phyloP scores from a whole-genome alignment of 73 alveolate species.

The Paramecium sonneborni region DNA sequence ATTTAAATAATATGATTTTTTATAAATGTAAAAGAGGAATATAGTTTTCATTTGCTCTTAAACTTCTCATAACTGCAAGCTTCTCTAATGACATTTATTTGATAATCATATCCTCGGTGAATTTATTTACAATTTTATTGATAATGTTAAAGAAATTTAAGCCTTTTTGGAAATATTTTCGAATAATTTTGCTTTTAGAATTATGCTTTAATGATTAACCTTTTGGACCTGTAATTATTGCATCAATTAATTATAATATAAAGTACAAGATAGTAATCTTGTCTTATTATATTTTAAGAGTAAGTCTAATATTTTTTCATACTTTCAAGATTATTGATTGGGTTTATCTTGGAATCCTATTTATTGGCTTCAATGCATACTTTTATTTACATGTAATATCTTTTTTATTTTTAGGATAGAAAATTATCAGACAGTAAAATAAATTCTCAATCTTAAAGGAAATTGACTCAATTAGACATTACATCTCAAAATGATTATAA shows the following conservation, averaged over 20 bases:
- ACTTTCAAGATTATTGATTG: background rate
- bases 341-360: background rate
- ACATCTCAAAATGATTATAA: background rate
- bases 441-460: background rate
- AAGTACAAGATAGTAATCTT: background rate
- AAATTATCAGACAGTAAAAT: background rate
- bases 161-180: background rate
- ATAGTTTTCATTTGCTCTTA: background rate
- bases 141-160: background rate
- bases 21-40: background rate
- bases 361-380: background rate
- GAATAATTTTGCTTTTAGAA: background rate
- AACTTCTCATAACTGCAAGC: background rate
- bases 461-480: background rate
- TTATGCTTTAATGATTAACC: background rate
- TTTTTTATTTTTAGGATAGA: background rate
- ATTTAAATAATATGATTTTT: background rate
- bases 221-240: background rate
- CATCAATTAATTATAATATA: background rate
- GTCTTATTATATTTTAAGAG: background rate
- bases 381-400: background rate
- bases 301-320: background rate
- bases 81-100: background rate
- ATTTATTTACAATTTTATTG: background rate
- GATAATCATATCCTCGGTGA: background rate